Conservation (phyloP, 805 yeast genomes). For the Isabelozyma gotoi region DNA sequence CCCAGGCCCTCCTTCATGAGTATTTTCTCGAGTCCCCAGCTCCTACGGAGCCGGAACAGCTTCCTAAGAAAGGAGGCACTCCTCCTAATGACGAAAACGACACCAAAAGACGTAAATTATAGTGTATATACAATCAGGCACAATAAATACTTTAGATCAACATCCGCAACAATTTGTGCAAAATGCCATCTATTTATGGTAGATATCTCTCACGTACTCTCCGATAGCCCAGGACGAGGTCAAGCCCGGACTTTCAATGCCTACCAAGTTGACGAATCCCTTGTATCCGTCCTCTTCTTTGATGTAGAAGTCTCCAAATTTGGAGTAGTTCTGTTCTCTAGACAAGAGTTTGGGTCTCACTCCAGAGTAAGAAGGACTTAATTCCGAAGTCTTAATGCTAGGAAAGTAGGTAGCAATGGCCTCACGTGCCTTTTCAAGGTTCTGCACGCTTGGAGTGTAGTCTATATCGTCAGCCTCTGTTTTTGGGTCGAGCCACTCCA, state of each 20-base stretch:
- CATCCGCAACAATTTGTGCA: slow-evolving; percentile 3
- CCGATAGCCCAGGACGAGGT: slow-evolving; percentile 84
- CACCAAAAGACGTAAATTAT: slow-evolving; percentile 19
- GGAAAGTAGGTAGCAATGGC: slow-evolving; percentile 69
- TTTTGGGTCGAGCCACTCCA: slow-evolving; percentile 65
- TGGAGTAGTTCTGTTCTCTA: slow-evolving; percentile 32
- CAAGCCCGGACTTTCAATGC: slow-evolving; percentile 89
- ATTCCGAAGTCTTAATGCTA: slow-evolving; percentile 45
- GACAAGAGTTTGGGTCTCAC: slow-evolving; percentile 75
- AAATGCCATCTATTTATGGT: slow-evolving; percentile 11
- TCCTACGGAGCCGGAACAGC: slow-evolving; percentile 65
- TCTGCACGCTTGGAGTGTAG: slow-evolving; percentile 47
- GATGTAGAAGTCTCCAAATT: slow-evolving; percentile 73
- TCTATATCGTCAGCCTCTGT: slow-evolving; percentile 34
- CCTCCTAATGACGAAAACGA: slow-evolving; percentile 10
- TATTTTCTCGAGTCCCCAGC: slow-evolving; percentile 74
- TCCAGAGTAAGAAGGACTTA: slow-evolving; percentile 74
- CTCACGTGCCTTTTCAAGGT: slow-evolving; percentile 52
- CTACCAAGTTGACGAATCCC: slow-evolving; percentile 77
- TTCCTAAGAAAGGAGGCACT: slow-evolving; percentile 48
- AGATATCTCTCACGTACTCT: slow-evolving; percentile 54
- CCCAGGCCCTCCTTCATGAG: slow-evolving; percentile 59
- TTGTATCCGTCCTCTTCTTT: slow-evolving; percentile 67
- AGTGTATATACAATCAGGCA: slow-evolving; percentile 1
- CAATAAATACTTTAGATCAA: not conserved